Base-by-base conservation (phyloP, 805 yeast genomes). In the Cyberlindnera euphorbiiphila region DNA sequence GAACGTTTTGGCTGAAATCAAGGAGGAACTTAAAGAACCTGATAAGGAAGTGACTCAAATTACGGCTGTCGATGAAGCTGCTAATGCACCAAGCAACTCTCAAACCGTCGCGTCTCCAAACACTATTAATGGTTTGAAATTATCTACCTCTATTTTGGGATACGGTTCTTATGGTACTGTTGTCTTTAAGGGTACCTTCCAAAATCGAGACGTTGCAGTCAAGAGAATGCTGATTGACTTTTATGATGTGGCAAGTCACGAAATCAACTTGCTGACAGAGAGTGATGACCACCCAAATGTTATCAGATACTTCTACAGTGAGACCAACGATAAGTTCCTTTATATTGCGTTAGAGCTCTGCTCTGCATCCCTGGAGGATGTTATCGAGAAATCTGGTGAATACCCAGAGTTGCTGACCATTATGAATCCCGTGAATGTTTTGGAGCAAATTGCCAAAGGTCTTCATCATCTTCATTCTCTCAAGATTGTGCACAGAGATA, bases 281-380 rank as follows among this genome's bases (percentile, higher is more conserved):
- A 85, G 95, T 63, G 98, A 93, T 52, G 96, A 88, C 57, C 98
- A 91, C 61, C 93, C 96, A 2, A 93, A 93, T 56, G 98, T 93
- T 16, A 78, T 93, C 6, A 66, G 98, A 38, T 93, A 93, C 58
- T 93, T 78, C 56, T 91, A 96, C 61, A 87, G 94, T n/a, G 94
- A 91, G 56, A 79, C 85, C 22, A 81, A 85, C 29, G 95, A 87
- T 42, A 77, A 82, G 54, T 93, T 93, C 56, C 63, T 91, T 36
- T 91, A 87, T 61, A 91, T 93, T 64, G 98, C 98, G 0, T 63
- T 93, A 39, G 98, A 93, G 55, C 69, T 91, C 16, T 93, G 98
- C 62, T 75, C 81, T 13, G 88, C 95, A 7, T 82, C 96, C 1
- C 64, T 93, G 40, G 96, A 88, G 53, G 96, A 88, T 49, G 71